Conservation (phyloP, 1,284 basidiomycete genomes). For the Fomes fomentarius region DNA sequence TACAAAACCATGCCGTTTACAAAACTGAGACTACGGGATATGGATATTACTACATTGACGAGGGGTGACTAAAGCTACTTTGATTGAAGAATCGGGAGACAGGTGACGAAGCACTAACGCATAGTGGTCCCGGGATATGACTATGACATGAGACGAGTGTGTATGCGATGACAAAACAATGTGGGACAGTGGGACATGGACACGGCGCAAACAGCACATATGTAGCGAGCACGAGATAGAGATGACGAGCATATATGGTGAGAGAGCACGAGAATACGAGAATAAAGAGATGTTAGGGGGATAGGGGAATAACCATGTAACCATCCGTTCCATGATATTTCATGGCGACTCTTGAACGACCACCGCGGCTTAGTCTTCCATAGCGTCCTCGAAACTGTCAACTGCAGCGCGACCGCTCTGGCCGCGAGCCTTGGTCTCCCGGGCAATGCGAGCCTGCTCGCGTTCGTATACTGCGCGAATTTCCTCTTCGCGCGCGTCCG, state of each 20-base stretch:
- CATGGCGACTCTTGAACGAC: conserved; percentile 14
- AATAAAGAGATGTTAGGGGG: conserved; percentile 7
- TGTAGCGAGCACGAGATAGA: conserved; percentile 21
- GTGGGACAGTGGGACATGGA: conserved; percentile 7
- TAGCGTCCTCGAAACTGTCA: conserved; percentile 56
- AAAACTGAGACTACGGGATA: conserved; percentile 22
- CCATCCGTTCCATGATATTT: conserved; percentile 1
- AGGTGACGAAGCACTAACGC: conserved; percentile 8
- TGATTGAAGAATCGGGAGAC: conserved; percentile 7
- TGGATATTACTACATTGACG: conserved; percentile 23
- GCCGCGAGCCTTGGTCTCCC: conserved; percentile 50
- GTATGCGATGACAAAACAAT: conserved; percentile 26
- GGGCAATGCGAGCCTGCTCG: conserved; percentile 57
- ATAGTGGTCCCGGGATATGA: conserved; percentile 15
- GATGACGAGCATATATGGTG: conserved; percentile 17
- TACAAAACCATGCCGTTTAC: conserved; percentile 21
- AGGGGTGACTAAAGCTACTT: conserved; percentile 20
- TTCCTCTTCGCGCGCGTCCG: conserved; percentile 66
- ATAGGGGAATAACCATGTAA: neutral
- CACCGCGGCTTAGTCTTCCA: conserved; percentile 44
- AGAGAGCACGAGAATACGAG: conserved; percentile 15
- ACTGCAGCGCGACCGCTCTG: conserved; percentile 20
- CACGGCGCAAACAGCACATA: conserved; percentile 18
- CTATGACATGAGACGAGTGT: conserved; percentile 17
- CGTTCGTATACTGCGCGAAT: conserved; percentile 68